phyloP scores from a whole-genome alignment of 2,329 filamentous ascomycete genomes.

The Falciphora oryzae region DNA sequence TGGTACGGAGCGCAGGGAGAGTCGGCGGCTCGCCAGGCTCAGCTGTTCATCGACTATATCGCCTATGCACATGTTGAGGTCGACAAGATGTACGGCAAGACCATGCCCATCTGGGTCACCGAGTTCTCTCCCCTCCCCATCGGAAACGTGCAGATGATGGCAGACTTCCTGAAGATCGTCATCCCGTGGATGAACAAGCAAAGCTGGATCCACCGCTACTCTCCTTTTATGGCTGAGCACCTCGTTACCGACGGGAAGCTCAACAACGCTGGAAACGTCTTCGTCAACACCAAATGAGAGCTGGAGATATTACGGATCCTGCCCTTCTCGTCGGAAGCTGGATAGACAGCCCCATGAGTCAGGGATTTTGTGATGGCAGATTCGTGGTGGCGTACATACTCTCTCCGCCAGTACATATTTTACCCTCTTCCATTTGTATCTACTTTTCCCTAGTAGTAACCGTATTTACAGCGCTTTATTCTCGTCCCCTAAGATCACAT shows the following conservation, averaged over 20 bases:
- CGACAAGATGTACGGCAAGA: conserved; percentile 12
- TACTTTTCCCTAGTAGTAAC: too few relatives aligned
- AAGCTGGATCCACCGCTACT: conserved; percentile 13
- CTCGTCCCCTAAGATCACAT: too few relatives aligned
- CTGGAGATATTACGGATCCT: neutral
- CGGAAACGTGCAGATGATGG: conserved; percentile 17
- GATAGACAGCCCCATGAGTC: neutral
- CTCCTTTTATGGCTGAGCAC: conserved; percentile 14
- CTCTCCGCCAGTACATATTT: too few relatives aligned
- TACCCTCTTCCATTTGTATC: too few relatives aligned
- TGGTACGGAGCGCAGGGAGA: conserved; percentile 14
- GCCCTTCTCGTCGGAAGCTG: too few relatives aligned
- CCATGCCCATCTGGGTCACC: conserved; percentile 16
- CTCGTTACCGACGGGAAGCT: conserved; percentile 8
- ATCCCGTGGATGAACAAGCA: conserved; percentile 14
- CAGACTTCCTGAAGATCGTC: conserved; percentile 12
- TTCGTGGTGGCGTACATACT: neutral
- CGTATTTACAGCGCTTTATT: too few relatives aligned
- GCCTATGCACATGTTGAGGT: conserved; percentile 11
- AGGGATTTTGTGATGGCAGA: neutral
- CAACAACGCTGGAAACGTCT: conserved; percentile 13
- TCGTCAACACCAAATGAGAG: conserved; percentile 40
- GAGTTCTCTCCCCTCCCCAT: conserved; percentile 13
- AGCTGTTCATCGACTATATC: conserved; percentile 14
- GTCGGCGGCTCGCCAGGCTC: conserved; percentile 10